phyloP scores from a whole-genome alignment of 768 basidiomycete genomes.

The Hydnomerulius pinastri region DNA sequence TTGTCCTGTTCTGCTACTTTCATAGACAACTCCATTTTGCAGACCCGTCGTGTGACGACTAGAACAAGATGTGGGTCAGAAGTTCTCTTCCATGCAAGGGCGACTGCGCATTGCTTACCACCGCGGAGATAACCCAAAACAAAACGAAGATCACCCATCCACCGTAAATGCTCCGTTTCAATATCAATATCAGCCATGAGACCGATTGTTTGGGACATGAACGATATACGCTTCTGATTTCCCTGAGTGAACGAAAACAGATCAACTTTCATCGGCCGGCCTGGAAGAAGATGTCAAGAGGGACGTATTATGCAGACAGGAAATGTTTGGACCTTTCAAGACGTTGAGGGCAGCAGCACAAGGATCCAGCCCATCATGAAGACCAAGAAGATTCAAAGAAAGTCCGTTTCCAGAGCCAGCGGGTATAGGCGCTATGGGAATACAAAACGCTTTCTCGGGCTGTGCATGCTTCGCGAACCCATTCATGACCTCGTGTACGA shows the following conservation, averaged over 20 bases:
- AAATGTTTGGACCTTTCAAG: constrained; percentile 63
- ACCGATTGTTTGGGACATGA: constrained; percentile 82
- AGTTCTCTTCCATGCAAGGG: neutral
- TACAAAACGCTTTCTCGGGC: constrained; percentile 58
- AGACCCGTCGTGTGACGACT: constrained; percentile 66
- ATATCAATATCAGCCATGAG: constrained; percentile 86
- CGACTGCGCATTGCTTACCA: constrained; percentile 41
- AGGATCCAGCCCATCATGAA: constrained; percentile 70
- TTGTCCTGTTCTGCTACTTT: constrained; percentile 75
- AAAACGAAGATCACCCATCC: constrained; percentile 86
- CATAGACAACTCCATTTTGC: constrained; percentile 69
- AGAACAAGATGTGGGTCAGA: constrained; percentile 4
- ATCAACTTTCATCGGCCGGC: constrained; percentile 73
- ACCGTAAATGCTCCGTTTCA: constrained; percentile 81
- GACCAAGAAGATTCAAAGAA: constrained; percentile 71
- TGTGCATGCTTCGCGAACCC: constrained; percentile 71
- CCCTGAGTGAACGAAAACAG: constrained; percentile 75
- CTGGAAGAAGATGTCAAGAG: constrained; percentile 36
- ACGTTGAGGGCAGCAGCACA: constrained; percentile 72
- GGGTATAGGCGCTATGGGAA: constrained; percentile 78
- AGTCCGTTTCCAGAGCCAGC: constrained; percentile 83
- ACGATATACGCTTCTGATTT: constrained; percentile 64
- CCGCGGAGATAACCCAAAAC: constrained; percentile 70
- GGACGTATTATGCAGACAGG: neutral
- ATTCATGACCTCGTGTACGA: constrained; percentile 82